These are phyloP conservation scores for Hypomontagnella submonticulosa DNA, from an alignment of 495 filamentous ascomycete genomes.

Conservation along the genomic window DNA sequence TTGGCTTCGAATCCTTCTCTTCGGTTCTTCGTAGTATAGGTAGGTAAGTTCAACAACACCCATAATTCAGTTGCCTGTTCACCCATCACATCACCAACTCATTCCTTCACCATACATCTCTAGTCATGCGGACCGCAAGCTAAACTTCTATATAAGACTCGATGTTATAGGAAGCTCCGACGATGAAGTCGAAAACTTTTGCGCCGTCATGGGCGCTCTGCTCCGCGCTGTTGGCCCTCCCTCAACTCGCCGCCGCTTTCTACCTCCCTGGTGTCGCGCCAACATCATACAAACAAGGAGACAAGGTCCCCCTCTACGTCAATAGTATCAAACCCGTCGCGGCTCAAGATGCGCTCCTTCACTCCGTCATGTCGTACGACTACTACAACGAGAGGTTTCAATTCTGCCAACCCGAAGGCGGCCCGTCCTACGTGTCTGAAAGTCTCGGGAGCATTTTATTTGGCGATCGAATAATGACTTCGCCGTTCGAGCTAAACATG, in stretches of 20 bases:
- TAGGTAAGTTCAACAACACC: constrained; percentile 28
- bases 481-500: constrained; percentile 90
- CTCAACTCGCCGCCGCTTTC: constrained; percentile 77
- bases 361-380: constrained; percentile 92
- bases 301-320: constrained; percentile 87
- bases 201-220: constrained; percentile 61
- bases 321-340: constrained; percentile 89
- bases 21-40: constrained; percentile 19
- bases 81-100: neutral
- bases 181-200: constrained; percentile 60
- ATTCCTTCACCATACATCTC: neutral
- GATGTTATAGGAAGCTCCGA: constrained; percentile 39
- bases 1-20: constrained; percentile 36
- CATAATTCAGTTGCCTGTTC: neutral
- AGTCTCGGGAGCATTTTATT: constrained; percentile 96
- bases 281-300: constrained; percentile 81
- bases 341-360: constrained; percentile 79
- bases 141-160: constrained; percentile 19
- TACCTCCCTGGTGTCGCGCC: constrained; percentile 97
- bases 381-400: constrained; percentile 90
- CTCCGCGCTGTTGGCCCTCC: constrained; percentile 56
- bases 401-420: constrained; percentile 83
- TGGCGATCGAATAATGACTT: constrained; percentile 93
- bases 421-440: constrained; percentile 79
- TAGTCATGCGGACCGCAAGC: neutral